phyloP scores from a whole-genome alignment of 2,329 filamentous ascomycete genomes.

The Sordariomycetes sp. region DNA sequence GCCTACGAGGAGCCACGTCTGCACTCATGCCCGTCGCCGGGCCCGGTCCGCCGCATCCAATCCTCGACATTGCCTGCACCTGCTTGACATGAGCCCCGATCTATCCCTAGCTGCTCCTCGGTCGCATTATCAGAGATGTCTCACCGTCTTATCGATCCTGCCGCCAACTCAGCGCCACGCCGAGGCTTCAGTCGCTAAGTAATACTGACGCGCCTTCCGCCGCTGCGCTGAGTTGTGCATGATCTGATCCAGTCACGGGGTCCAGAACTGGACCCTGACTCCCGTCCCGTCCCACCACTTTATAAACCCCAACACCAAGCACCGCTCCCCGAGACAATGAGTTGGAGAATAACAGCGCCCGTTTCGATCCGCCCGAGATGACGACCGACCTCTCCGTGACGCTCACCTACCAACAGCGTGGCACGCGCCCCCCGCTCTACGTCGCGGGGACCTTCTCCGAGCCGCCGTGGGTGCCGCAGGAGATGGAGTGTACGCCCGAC shows the following conservation, averaged over 20 bases:
- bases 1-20: neutral
- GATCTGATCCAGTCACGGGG: constrained; percentile 1
- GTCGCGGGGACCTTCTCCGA: constrained; percentile 56
- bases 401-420: constrained; percentile 47
- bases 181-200: neutral
- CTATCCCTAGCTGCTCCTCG: neutral
- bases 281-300: neutral
- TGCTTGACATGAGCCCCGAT: neutral
- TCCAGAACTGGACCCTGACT: neutral
- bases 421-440: constrained; percentile 53
- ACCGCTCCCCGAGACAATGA: neutral
- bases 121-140: neutral
- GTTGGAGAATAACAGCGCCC: neutral
- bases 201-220: neutral
- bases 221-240: neutral
- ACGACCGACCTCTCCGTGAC: constrained; percentile 25
- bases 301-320: neutral
- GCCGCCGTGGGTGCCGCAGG: constrained; percentile 51
- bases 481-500: constrained; percentile 45
- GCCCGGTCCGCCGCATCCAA: neutral
- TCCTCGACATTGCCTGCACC: neutral
- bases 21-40: neutral
- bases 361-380: neutral
- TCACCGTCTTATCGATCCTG: neutral
- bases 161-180: neutral